Evolutionary conservation across 164 flowering plant species (phyloP), one percentile per base, ranked within the genome.

Genomic region (Vitis labrusca): DNA sequence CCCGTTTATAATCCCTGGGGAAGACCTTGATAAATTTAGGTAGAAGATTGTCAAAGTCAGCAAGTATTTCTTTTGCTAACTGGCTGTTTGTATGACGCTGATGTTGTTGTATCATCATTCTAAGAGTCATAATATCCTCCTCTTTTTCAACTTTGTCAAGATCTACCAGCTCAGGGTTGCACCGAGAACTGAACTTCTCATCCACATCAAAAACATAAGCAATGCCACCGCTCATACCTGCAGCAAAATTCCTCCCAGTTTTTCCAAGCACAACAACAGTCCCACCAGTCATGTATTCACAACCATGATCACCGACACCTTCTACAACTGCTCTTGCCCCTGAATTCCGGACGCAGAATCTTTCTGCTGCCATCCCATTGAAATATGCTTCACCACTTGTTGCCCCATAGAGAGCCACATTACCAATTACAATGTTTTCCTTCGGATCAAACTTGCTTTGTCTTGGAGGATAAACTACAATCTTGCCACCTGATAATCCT

Each of bases 251-350:
- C 71, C 99, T 86, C 29, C 99, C 99, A 30, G 98, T 93, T 79
- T 92, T 86, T 8, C 99, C 99, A 66, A 96, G 91, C 55, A 96
- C 93, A 51, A 93, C 92, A 58, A 93, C 98, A 19, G 84, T 90
- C n/a, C 99, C 99, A 70, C 98, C 99, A 0, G 99, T 96, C 99
- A 96, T 96, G 86, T 96, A 96, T 76, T 96, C 99, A 61, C 99
- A 96, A 13, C 99, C 99, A 77, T 96, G 99, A 79, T 96, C 99
- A 68, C 99, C 99, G 69, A 96, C 92, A 63, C 99, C 99, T 80
- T 96, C 99, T 5, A 96, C 99, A 61, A 96, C 96, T 10, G 99
- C 97, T 73, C 23, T 87, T 8, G 94, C 99, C 58, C 99, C 99
- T 1, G 99, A 96, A 77, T 96, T 96, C 29, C 99, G 93, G 5